Evolutionary conservation across 2,329 filamentous ascomycete genomes (phyloP).

Genomic region (Trichoderma semiorbis): DNA sequence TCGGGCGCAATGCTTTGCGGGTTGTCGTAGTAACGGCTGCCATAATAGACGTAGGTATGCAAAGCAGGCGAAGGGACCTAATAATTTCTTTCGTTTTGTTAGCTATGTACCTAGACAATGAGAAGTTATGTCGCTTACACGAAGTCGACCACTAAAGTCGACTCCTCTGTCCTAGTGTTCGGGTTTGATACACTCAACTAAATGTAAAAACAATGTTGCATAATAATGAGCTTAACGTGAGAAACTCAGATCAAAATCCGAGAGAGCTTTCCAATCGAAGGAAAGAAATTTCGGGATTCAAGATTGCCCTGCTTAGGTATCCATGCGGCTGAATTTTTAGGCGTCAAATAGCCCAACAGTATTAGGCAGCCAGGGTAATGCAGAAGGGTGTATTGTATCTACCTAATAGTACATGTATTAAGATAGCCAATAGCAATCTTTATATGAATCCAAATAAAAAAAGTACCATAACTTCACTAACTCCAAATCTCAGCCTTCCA

Average conservation of each 20-base stretch:
- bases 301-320: not conserved
- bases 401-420: not conserved
- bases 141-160: too few species aligned
- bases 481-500: not conserved
- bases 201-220: not conserved
- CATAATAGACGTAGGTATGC: not conserved
- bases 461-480: not conserved
- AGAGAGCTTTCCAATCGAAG: not conserved
- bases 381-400: not conserved
- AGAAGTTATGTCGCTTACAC: not conserved
- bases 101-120: not conserved
- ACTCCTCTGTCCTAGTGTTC: not conserved
- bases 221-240: not conserved
- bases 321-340: not conserved
- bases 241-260: not conserved
- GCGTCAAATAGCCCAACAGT: not conserved
- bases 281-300: not conserved
- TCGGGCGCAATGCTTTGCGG: not conserved
- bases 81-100: not conserved
- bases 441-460: not conserved
- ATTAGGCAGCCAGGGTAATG: not conserved
- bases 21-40: not conserved
- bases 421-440: not conserved
- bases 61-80: not conserved
- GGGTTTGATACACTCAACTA: not conserved